Evolutionary conservation across 306 rosid genomes (phyloP), one percentile per base, ranked within the genome.

Genomic region (Canavalia ensiformis): DNA sequence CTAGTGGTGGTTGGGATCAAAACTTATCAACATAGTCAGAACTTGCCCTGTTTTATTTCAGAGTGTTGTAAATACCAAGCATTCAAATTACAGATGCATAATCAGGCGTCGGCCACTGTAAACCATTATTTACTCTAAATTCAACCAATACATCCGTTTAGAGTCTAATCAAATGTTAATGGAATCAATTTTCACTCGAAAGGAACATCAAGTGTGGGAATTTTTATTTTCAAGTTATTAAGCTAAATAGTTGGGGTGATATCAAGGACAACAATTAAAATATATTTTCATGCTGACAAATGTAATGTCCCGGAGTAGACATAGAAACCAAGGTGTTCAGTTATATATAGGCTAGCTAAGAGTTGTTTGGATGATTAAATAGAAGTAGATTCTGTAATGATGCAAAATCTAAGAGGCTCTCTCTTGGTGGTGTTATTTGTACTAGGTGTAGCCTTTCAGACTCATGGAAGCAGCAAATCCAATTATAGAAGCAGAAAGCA

Each of bases 401-500:
- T 50, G 55, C 35, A 25, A 25, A 56, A 56, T 56, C 34, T 28
- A 25, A 29, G 33, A 56, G 63, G 34, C 35, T 25, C 11, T 25
- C 10, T 56, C 34, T 56, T 28, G 10, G 35, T 56, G 7, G 33
- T 56, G 33, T 56, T 56, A 25, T 56, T 56, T 29, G 25, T 18
- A 18, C 18, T 56, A 56, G 33, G 11, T 56, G 11, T 56, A 12
- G 12, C 77, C 57, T 64, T 60, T 44, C 29, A 44, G 3, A 56
- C 69, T 55, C 63, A 33, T 11, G 82, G 86, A 35, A 83, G 71
- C 67, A 70, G 9, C 1, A 1, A 59, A 39, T 39, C 41, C 37
- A n/a, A 44, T 59, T 44, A 68, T 25, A 8, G n/a, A 37, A 50
- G 79, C 35, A 79, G 33, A 45, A 67, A 82, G n/a, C 80, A 74